phyloP scores from a whole-genome alignment of 2,329 filamentous ascomycete genomes.

The Tolypocladium amazonense region DNA sequence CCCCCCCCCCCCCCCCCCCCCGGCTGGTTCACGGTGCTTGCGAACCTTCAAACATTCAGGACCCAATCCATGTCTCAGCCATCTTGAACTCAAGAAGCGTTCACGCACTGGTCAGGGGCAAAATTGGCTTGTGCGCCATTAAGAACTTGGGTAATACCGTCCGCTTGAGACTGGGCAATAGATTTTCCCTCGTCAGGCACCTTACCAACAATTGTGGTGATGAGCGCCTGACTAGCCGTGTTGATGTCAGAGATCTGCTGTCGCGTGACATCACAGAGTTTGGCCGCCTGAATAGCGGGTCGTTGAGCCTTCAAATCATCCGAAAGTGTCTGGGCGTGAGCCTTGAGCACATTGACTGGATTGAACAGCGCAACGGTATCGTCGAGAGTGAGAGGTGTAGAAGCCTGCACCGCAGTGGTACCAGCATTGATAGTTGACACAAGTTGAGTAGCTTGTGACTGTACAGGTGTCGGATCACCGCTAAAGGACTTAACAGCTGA shows the following conservation, averaged over 20 bases:
- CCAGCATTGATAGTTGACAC: not conserved
- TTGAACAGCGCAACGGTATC: not conserved
- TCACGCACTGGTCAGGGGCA: not conserved
- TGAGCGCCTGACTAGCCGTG: not conserved
- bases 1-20: too few species aligned
- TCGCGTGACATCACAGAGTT: slow-evolving; percentile 1
- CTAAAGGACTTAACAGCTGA: not conserved
- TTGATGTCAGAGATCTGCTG: not conserved
- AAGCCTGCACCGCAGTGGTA: not conserved
- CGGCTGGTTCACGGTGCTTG: too few species aligned
- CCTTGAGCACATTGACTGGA: slow-evolving; percentile 1
- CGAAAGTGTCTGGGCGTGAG: not conserved
- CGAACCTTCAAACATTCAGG: too few species aligned
- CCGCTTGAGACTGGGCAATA: not conserved
- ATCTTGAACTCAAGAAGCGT: not conserved
- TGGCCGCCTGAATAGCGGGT: not conserved
- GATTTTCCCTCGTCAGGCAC: not conserved
- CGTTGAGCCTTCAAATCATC: not conserved
- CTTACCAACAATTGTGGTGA: not conserved
- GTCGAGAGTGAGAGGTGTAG: not conserved
- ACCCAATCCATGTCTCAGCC: too few species aligned
- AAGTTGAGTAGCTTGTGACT: not conserved
- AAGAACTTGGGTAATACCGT: not conserved
- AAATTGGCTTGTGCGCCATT: not conserved
- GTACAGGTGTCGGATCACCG: not conserved